A percentile compares a stretch with the other conserved stretches of the same genome.
These are phyloP conservation scores for Posidonia oceanica DNA, from an alignment of 116 monocot species.

Conservation along the genomic window DNA sequence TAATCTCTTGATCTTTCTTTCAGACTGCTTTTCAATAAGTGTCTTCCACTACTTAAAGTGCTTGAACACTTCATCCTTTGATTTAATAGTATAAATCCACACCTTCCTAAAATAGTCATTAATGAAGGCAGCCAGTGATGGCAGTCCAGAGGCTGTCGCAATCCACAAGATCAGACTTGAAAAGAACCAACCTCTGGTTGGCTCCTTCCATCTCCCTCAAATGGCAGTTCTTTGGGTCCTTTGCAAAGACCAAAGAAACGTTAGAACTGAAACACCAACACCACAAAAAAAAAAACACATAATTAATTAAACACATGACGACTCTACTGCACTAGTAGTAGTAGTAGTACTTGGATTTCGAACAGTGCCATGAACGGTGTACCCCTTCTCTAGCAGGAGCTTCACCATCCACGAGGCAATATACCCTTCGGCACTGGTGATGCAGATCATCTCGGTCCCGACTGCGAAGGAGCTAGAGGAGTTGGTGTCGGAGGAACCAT, in stretches of 20 bases:
- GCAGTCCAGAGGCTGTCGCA: conserved; percentile 11
- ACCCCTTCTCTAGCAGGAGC: conserved; percentile 31
- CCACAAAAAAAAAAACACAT: too few relatives aligned
- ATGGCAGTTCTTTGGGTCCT: conserved; percentile 23
- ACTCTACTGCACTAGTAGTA: too few relatives aligned
- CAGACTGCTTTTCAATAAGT: too few relatives aligned
- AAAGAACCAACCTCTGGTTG: conserved; percentile 18
- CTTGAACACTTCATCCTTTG: too few relatives aligned
- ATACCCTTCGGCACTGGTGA: neutral
- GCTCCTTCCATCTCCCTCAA: conserved; percentile 20
- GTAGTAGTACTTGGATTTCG: neutral
- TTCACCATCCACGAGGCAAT: conserved; percentile 25
- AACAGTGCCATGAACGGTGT: conserved; percentile 2
- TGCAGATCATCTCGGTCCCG: neutral
- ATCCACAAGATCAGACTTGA: conserved; percentile 20
- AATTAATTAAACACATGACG: too few relatives aligned
- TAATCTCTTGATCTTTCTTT: too few relatives aligned
- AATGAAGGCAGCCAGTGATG: conserved; percentile 6
- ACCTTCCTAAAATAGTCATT: too few relatives aligned
- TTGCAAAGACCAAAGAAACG: conserved; percentile 3
- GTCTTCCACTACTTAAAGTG: too few relatives aligned
- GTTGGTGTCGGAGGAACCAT: too few relatives aligned
- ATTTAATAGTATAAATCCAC: neutral
- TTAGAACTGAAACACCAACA: too few relatives aligned
- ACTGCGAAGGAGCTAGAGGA: neutral